phyloP scores from a whole-genome alignment of 2,329 filamentous ascomycete genomes.

The Sclerotinia minor region DNA sequence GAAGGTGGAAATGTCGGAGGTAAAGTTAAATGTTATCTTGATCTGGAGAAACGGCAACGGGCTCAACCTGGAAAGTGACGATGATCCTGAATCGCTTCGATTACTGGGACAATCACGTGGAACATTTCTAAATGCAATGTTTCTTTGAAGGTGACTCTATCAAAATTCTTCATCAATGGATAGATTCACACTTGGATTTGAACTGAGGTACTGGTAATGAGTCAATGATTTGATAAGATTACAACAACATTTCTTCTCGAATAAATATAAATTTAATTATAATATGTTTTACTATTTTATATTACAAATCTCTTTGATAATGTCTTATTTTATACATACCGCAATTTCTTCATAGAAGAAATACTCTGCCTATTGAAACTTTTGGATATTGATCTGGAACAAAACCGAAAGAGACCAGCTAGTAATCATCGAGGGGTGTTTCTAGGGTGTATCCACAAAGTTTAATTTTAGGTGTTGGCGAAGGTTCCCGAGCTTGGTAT shows the following conservation, averaged over 20 bases:
- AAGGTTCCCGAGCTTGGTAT: constrained; percentile 18
- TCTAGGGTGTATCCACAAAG: constrained; percentile 7
- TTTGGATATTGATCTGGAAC: constrained; percentile 11
- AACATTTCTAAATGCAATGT: not conserved
- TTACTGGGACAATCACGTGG: constrained; percentile 19
- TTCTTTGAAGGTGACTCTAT: constrained; percentile 15
- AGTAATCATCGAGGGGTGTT: not conserved
- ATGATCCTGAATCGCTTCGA: constrained; percentile 21
- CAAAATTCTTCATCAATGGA: not conserved
- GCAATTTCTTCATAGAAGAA: not conserved
- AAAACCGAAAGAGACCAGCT: not conserved
- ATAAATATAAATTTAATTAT: not conserved
- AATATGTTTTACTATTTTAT: not conserved
- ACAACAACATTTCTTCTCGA: not conserved
- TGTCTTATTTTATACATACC: not conserved
- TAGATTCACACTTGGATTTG: constrained; percentile 4
- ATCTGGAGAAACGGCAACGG: constrained; percentile 19
- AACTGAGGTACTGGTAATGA: not conserved
- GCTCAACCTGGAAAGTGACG: constrained; percentile 25
- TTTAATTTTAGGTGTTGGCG: constrained; percentile 21
- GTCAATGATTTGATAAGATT: too few species aligned
- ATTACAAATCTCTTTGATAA: not conserved
- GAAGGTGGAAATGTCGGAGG: not conserved
- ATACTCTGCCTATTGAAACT: constrained; percentile 12
- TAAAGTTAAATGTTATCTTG: constrained; percentile 23